phyloP scores from a whole-genome alignment of 208 protist genomes.

The Polymyxa betae region DNA sequence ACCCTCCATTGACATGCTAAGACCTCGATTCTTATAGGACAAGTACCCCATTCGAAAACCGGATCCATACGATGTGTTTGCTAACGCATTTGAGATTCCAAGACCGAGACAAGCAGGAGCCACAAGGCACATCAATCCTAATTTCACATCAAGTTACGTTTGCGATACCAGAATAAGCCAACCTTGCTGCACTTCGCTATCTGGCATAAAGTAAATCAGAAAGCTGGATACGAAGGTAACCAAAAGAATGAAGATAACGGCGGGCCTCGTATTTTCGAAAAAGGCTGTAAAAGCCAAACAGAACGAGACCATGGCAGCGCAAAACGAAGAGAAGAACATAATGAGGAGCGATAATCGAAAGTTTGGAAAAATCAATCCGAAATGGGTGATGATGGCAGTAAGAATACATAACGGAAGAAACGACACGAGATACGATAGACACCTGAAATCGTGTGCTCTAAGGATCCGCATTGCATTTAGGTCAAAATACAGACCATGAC shows the following conservation, averaged over 20 bases:
- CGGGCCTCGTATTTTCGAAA: not conserved
- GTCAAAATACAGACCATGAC: not conserved
- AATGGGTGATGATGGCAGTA: slow-evolving; percentile 51
- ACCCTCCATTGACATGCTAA: not conserved
- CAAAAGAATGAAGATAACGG: slow-evolving; percentile 12
- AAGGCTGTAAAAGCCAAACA: slow-evolving; percentile 8
- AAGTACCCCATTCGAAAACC: not conserved
- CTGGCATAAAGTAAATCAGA: not conserved
- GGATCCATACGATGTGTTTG: not conserved
- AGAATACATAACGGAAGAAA: not conserved
- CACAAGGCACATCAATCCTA: not conserved
- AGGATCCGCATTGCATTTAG: not conserved
- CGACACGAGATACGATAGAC: not conserved
- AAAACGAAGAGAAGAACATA: slow-evolving; percentile 23
- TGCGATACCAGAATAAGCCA: not conserved
- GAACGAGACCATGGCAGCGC: not conserved
- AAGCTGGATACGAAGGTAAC: not conserved
- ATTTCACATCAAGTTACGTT: not conserved
- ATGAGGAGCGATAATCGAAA: not conserved
- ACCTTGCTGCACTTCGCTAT: not conserved
- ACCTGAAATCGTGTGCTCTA: not conserved
- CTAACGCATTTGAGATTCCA: slow-evolving; percentile 54
- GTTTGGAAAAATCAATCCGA: not conserved
- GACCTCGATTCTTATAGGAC: not conserved
- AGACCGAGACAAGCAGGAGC: slow-evolving; percentile 39